Conservation (phyloP, 345 rosid species). For the Camelina laxa region DNA sequence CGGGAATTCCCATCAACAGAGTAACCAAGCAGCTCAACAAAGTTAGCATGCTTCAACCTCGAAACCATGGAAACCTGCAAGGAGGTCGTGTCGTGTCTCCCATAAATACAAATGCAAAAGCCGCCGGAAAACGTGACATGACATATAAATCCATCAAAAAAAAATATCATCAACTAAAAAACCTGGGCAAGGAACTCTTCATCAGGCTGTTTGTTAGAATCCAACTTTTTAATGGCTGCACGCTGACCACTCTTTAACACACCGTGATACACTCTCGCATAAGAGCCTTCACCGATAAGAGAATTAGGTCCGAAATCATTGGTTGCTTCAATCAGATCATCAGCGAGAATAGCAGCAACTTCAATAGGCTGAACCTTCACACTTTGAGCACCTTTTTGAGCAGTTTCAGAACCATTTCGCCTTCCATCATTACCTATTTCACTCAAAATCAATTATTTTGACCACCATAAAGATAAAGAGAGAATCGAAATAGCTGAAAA, state of each 20-base stretch:
- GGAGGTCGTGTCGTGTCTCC: neutral
- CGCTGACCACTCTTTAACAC: slow-evolving; percentile 54
- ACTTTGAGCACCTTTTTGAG: slow-evolving; percentile 52
- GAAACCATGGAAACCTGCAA: slow-evolving; percentile 75
- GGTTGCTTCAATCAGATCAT: slow-evolving; percentile 62
- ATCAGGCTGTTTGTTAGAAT: slow-evolving; percentile 63
- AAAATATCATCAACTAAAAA: neutral
- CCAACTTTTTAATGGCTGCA: slow-evolving; percentile 66
- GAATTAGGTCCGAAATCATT: slow-evolving; percentile 54
- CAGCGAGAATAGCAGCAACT: slow-evolving; percentile 59
- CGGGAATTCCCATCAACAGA: slow-evolving; percentile 67
- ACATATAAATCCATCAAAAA: neutral
- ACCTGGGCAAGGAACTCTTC: slow-evolving; percentile 52
- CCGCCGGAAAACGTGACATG: neutral
- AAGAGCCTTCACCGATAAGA: slow-evolving; percentile 74
- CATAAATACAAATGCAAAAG: neutral
- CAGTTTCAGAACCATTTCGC: slow-evolving; percentile 52
- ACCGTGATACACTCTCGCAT: slow-evolving; percentile 64
- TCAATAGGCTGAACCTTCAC: slow-evolving; percentile 67
- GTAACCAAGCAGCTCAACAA: slow-evolving; percentile 72
- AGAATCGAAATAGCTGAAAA: neutral
- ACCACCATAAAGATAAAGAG: too few relatives aligned
- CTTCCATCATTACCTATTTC: slow-evolving; percentile 53
- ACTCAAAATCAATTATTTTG: slow-evolving; percentile 9
- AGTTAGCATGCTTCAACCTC: slow-evolving; percentile 66